Conservation (phyloP, 2,329 filamentous ascomycete species). For the Gaeumannomyces tritici region DNA sequence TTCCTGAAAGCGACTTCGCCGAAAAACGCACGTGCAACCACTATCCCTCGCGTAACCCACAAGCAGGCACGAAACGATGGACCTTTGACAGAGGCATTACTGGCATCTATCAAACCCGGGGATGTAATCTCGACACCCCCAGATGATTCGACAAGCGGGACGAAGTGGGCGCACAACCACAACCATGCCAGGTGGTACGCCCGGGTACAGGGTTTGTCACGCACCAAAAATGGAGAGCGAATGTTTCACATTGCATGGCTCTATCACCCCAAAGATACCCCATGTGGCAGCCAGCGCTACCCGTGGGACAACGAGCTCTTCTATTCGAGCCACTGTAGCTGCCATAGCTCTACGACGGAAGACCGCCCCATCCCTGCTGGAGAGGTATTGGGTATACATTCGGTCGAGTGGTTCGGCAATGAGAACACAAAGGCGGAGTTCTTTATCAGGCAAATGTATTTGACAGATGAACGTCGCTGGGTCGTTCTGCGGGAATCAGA, state of each 20-base stretch:
- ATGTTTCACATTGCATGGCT: constrained; percentile 64
- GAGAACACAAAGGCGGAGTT: constrained; percentile 39
- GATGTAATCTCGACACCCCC: constrained; percentile 39
- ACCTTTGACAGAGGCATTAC: neutral
- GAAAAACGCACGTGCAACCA: neutral
- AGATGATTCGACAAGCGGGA: constrained; percentile 34
- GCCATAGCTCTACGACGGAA: constrained; percentile 27
- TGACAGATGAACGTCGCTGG: constrained; percentile 51
- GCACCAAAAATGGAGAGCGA: constrained; percentile 20
- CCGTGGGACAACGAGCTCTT: constrained; percentile 67
- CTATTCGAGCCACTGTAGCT: constrained; percentile 67
- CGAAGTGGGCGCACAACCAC: constrained; percentile 45
- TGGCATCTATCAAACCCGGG: constrained; percentile 27
- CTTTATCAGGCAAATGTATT: constrained; percentile 64
- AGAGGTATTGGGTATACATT: constrained; percentile 47
- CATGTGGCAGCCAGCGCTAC: constrained; percentile 58
- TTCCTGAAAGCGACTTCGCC: constrained; percentile 30
- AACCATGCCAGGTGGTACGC: constrained; percentile 53
- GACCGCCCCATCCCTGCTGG: constrained; percentile 34
- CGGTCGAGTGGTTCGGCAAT: constrained; percentile 46
- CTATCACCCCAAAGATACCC: constrained; percentile 61
- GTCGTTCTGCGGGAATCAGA: constrained; percentile 45
- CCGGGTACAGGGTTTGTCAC: constrained; percentile 50
- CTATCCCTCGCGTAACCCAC: no score
- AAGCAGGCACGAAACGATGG: neutral